Base-by-base conservation (phyloP, 306 rosid species). In the Lathyrus aphaca region DNA sequence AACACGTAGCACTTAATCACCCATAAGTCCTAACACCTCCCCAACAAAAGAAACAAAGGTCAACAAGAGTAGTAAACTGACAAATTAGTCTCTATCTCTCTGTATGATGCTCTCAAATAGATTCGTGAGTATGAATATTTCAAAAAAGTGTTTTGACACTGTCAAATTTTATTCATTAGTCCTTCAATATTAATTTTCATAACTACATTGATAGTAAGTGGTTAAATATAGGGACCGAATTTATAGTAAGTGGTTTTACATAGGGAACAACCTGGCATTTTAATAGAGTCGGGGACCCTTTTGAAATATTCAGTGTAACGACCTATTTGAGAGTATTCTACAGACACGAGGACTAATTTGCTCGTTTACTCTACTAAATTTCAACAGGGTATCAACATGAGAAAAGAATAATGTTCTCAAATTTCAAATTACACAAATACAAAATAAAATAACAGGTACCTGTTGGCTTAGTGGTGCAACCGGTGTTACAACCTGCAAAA, bases 381-480 rank as follows among this genome's bases (percentile, higher is more conserved):
- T 66, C 12, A n/a, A 21, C 6, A 49, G 46, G 16, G 8, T 16
- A 3, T 25, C 45, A 40, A 61, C 10, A 46, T 2, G 64, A 40
- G 10, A 27, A 42, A 57, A 48, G 44, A 30, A 27, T 13, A 8
- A 23, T 29, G 29, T 63, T n/a, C 5, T 54, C 46, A 8, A 44
- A 49, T 49, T 21, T 7, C 10, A 38, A 50, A 60, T 57, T 15
- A 30, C 40, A 10, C 32, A 18, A 21, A 6, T 9, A 64, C 7
- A 32, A 49, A 18, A 32, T 25, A 25, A 25, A 55, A 38, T 59
- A n/a, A 42, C 15, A 40, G 10, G 69, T 90, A 95, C 99, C 97
- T 91, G 99, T 80, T 95, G 99, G 64, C 97, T 95, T 64, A 95
- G 81, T 64, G 99, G 99, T 38, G 99, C 97, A 70, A 95, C 91